Evolutionary conservation across 768 basidiomycete species (phyloP).

Genomic region (Amanita muscaria): DNA sequence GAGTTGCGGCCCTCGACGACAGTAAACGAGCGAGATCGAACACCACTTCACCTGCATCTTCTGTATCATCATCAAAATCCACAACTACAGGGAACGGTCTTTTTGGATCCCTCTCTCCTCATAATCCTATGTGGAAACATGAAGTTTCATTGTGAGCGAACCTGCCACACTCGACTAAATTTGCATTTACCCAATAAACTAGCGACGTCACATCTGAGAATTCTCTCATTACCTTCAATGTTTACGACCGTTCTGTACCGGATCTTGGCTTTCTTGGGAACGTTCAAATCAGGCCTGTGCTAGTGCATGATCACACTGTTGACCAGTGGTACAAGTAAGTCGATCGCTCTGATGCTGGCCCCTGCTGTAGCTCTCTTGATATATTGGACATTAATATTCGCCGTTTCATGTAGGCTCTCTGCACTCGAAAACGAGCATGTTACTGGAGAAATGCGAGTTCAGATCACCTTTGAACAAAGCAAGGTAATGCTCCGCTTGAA

Average conservation of each 20-base stretch:
- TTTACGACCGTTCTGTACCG: constrained; percentile 80
- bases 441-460: constrained; percentile 89
- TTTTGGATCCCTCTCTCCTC: constrained; percentile 58
- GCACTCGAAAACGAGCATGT: constrained; percentile 76
- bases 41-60: constrained; percentile 36
- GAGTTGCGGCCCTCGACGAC: constrained; percentile 30
- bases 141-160: constrained; percentile 92
- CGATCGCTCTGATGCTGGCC: no score
- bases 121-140: constrained; percentile 98
- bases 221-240: constrained; percentile 76
- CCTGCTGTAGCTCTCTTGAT: constrained; percentile 3
- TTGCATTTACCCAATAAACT: no score
- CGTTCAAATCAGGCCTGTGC: constrained; percentile 82
- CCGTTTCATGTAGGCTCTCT: constrained; percentile 42
- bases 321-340: constrained; percentile 97
- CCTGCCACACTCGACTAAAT: constrained; percentile 1
- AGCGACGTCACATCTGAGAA: constrained; percentile 93
- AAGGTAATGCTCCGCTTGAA: constrained; percentile 43
- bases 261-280: constrained; percentile 89
- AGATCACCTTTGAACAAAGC: constrained; percentile 87
- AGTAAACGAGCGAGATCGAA: constrained; percentile 32
- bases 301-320: constrained; percentile 89
- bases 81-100: constrained; percentile 33
- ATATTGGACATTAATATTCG: neutral
- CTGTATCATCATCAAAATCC: constrained; percentile 27